Conservation (phyloP, 306 rosid species). For the Rosa persica region DNA sequence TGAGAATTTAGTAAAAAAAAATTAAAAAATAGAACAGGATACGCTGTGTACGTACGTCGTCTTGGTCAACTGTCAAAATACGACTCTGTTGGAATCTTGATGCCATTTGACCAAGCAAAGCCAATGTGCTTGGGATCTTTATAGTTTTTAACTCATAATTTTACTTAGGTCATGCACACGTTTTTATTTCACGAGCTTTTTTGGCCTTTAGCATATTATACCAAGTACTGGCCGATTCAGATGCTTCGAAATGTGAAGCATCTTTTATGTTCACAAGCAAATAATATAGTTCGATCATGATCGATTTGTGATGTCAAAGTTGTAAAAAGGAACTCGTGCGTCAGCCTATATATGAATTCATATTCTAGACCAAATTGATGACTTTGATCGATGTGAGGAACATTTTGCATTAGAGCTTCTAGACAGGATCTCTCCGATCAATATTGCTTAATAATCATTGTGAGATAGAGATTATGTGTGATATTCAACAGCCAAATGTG, state of each 20-base stretch:
- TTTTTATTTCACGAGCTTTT: not conserved
- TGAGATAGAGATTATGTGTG: no score
- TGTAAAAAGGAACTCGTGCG: not conserved
- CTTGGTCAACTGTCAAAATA: not conserved
- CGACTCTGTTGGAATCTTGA: not conserved
- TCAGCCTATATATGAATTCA: not conserved
- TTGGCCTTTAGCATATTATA: not conserved
- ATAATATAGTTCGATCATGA: not conserved
- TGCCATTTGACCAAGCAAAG: not conserved
- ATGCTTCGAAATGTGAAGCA: not conserved
- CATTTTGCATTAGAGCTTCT: not conserved
- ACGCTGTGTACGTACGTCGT: not conserved
- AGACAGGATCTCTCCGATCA: not conserved
- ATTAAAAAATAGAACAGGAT: not conserved
- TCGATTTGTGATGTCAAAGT: not conserved
- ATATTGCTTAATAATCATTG: no score
- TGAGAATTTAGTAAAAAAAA: not conserved
- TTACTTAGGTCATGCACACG: not conserved
- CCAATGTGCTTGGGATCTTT: not conserved
- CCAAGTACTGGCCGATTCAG: not conserved
- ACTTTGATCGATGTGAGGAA: not conserved
- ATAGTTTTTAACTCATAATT: not conserved
- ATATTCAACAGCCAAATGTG: no score
- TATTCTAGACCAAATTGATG: not conserved
- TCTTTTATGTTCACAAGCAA: constrained; percentile 8